Base-by-base conservation (phyloP, 345 rosid species). In the Populus nigra region DNA sequence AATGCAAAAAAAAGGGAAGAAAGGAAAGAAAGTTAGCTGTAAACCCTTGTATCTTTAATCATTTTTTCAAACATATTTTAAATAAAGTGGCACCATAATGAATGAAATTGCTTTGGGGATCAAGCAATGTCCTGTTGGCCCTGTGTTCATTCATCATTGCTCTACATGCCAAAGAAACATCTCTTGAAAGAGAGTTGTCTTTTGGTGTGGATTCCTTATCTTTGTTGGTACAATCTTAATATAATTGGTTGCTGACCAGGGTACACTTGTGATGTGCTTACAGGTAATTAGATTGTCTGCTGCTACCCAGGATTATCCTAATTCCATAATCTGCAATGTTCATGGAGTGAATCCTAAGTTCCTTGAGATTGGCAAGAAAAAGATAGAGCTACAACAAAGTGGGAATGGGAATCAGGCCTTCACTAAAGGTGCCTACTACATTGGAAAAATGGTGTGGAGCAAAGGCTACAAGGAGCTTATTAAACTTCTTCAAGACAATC, bases 371-470 rank as follows among this genome's bases (percentile, higher is more conserved):
- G 99, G 98, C 63, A 79, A 81, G 87, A 87, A 82, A 79, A 92
- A 85, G 83, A 77, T 83, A 73, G 90, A 92, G 83, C 84, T 82
- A 73, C 94, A 84, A 80, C 86, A 86, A 68, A 78, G 74, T 63
- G 88, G 88, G 65, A 78, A 73, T 63, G 88, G 88, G 73, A 77
- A 76, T 43, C 85, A 78, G 72, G 85, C 94, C 25, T 96, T 91
- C 82, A 84, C 83, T 5, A 93, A 91, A 88, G 94, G 89, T n/a
- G 90, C 92, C 22, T 93, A 92, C 85, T 93, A 92, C 83, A 96
- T 96, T 77, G 98, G 97, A 65, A 96, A 96, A 87, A 94, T 96
- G 97, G 88, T 92, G 11, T 94, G 99, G 99, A 91, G 87, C 88
- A 96, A 96, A 89, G 98, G 99, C 80, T 96, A 92, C 84, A 88